Evolutionary conservation across 345 rosid genomes (phyloP).

Genomic region (Aquilaria yunnanensis): DNA sequence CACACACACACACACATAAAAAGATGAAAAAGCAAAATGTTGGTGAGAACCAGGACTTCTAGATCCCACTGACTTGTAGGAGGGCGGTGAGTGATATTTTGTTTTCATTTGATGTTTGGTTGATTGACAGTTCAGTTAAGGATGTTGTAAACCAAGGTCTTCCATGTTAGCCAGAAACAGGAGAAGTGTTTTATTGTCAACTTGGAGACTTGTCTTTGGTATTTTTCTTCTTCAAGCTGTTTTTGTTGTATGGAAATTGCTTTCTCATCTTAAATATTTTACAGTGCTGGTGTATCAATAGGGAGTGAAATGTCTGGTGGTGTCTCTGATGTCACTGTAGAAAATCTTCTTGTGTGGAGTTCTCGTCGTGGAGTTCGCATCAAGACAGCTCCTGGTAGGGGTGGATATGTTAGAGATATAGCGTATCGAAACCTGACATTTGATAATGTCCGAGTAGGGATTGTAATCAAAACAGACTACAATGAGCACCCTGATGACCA

Average conservation of each 20-base stretch:
- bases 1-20: too few relatives aligned
- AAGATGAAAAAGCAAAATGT: too few relatives aligned
- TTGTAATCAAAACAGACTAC: conserved; percentile 83
- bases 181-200: too few relatives aligned
- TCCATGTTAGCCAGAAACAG: too few relatives aligned
- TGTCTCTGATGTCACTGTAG: conserved; percentile 68
- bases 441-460: conserved; percentile 76
- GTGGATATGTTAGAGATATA: conserved; percentile 62
- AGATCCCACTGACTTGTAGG: too few relatives aligned
- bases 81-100: too few relatives aligned
- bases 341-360: conserved; percentile 69
- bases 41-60: too few relatives aligned
- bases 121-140: too few relatives aligned
- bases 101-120: too few relatives aligned
- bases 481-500: conserved; percentile 82
- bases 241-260: neutral
- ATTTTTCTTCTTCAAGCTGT: too few relatives aligned
- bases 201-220: too few relatives aligned
- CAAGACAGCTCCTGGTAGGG: conserved; percentile 91
- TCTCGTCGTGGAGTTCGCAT: conserved; percentile 84
- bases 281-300: conserved; percentile 84
- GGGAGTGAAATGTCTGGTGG: conserved; percentile 98
- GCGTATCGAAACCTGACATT: conserved; percentile 66
- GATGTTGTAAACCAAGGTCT: too few relatives aligned
- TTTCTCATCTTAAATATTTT: conserved; percentile 9